These are phyloP conservation scores for Dalbergia oliveri DNA, from an alignment of 306 rosid genomes.

Conservation along the genomic window DNA sequence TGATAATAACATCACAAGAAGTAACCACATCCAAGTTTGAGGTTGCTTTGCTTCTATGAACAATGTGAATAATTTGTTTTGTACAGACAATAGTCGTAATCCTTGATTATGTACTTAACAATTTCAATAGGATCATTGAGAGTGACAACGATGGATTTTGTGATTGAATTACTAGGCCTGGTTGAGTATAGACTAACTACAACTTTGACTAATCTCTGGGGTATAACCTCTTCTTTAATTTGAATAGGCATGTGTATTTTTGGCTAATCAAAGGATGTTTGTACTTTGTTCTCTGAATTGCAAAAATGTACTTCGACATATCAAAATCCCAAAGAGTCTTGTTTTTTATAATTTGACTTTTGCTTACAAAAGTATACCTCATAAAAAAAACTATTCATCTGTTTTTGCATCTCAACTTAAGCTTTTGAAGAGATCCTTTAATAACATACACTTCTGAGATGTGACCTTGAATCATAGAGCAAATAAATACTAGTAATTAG, in stretches of 20 bases:
- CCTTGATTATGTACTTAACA: constrained; percentile 31
- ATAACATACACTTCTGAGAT: too few species aligned
- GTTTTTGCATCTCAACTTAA: too few species aligned
- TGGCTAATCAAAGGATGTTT: neutral
- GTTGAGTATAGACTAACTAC: neutral
- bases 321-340: constrained; percentile 19
- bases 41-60: constrained; percentile 21
- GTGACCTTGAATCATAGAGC: neutral
- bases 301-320: constrained; percentile 1
- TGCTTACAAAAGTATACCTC: neutral
- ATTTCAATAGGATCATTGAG: neutral
- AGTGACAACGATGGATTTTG: constrained; percentile 10
- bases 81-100: constrained; percentile 2
- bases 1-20: neutral
- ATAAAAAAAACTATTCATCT: too few species aligned
- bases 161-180: constrained; percentile 12
- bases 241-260: neutral
- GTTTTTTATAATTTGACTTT: neutral
- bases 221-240: neutral
- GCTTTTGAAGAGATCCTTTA: too few species aligned
- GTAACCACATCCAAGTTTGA: constrained; percentile 8
- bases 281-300: neutral
- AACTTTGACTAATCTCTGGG: neutral
- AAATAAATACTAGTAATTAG: too few species aligned
- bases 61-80: neutral